Evolutionary conservation across 225 moss, liverwort and hornwort species (phyloP).

Genomic region (Marchantia paleacea): DNA sequence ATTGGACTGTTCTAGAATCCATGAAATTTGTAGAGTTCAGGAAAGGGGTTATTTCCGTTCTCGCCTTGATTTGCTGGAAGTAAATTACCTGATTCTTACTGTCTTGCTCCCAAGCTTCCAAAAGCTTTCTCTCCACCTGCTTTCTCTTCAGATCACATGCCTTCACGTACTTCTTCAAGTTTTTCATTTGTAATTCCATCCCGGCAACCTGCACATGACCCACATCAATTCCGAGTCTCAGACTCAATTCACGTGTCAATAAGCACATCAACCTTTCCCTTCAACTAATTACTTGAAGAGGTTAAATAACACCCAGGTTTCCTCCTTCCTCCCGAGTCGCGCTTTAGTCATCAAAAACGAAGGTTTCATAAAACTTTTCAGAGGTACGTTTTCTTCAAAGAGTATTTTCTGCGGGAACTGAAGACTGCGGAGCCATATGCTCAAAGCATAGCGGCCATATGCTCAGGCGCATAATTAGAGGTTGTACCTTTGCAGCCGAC

Average conservation of each 20-base stretch:
- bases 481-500: slow-evolving; percentile 33
- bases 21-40: background rate
- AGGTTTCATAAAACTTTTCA: too few relatives aligned
- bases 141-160: slow-evolving; percentile 43
- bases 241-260: too few relatives aligned
- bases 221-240: background rate
- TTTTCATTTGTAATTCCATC: slow-evolving; percentile 31
- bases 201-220: slow-evolving; percentile 10
- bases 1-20: background rate
- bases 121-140: slow-evolving; percentile 43
- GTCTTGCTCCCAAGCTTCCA: slow-evolving; percentile 54
- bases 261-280: too few relatives aligned
- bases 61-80: background rate
- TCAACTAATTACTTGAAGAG: too few relatives aligned
- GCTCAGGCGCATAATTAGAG: background rate
- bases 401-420: too few relatives aligned
- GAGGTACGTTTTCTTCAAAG: too few relatives aligned
- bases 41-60: background rate
- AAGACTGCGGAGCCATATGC: too few relatives aligned
- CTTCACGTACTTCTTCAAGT: slow-evolving; percentile 43
- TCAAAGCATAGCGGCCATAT: too few relatives aligned
- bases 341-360: too few relatives aligned
- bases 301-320: too few relatives aligned
- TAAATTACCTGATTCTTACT: slow-evolving; percentile 44
- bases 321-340: too few relatives aligned